Evolutionary conservation across 2,329 filamentous ascomycete genomes (phyloP), one percentile per base, ranked within the genome.

Genomic region (Pseudocercospora crystallina): DNA sequence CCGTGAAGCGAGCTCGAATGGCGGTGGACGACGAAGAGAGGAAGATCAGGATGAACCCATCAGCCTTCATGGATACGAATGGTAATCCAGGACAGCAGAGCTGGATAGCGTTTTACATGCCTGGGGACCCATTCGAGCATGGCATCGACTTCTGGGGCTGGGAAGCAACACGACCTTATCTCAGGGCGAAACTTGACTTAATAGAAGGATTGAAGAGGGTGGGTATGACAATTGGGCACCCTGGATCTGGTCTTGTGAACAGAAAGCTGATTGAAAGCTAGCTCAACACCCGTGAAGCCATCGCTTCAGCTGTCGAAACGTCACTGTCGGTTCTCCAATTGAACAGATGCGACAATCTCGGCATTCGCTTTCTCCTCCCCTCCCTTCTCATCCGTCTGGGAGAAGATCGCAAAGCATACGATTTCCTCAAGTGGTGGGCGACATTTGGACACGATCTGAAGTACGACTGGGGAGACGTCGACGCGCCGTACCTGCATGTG

Each of bases 401-500:
- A 14, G 33, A 44, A 36, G 50, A 53, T 14, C 50, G 49, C 13
- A 26, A 53, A 13, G 50, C 50, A 13, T 53, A 49, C 35, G 44
- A 53, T 34, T 53, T 53, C 39, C 43, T 53, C 13, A 53, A 53
- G 40, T 53, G 50, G 44, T 30, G 45, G 8, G 40, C 15, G 8
- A 53, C 50, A n/a, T 12, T 45, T 29, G 43, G 36, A 2, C 8
- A 34, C 11, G 40, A 45, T 13, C 8, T 8, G 11, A 29, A 48
- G 9, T 38, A 48, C 29, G 44, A 48, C 20, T 44, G 38, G 31
- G 37, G 43, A 10, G 31, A 53, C 29, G 34, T 44, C 14, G 26
- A 30, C 11, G 13, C 45, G 10, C 36, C 50, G 2, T 53, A 34
- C 32, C 39, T 53, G 4, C n/a, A 53, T 33, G 17, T 49, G 8